Evolutionary conservation across 345 rosid genomes (phyloP).

Genomic region (Populus alba): DNA sequence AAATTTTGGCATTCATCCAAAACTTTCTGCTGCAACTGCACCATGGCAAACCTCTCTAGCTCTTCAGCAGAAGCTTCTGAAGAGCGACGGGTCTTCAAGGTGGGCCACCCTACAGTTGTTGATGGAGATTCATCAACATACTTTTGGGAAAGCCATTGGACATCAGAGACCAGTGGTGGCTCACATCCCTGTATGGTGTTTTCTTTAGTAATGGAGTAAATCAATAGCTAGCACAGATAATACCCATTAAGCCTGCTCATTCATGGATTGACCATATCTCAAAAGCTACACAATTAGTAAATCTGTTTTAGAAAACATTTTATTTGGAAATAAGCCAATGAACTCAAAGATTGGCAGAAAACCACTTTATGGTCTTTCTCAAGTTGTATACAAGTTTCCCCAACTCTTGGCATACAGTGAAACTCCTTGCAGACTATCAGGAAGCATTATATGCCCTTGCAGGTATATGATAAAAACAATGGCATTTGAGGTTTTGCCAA

Average conservation of each 20-base stretch:
- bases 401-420: background rate
- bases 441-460: background rate
- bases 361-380: background rate
- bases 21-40: slow-evolving; percentile 31
- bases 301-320: background rate
- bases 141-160: background rate
- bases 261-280: too few relatives aligned
- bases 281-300: background rate
- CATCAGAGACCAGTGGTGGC: background rate
- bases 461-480: background rate
- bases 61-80: background rate
- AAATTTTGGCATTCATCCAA: slow-evolving; percentile 43
- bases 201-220: background rate
- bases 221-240: background rate
- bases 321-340: background rate
- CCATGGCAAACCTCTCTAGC: background rate
- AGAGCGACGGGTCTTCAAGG: background rate
- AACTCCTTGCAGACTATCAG: background rate
- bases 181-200: background rate
- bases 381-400: background rate
- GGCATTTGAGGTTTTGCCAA: background rate
- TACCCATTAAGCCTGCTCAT: background rate
- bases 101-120: background rate
- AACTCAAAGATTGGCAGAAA: background rate
- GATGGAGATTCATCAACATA: background rate